Evolutionary conservation across 169 alveolate species (phyloP).

Genomic region (Eimeria sp.): DNA sequence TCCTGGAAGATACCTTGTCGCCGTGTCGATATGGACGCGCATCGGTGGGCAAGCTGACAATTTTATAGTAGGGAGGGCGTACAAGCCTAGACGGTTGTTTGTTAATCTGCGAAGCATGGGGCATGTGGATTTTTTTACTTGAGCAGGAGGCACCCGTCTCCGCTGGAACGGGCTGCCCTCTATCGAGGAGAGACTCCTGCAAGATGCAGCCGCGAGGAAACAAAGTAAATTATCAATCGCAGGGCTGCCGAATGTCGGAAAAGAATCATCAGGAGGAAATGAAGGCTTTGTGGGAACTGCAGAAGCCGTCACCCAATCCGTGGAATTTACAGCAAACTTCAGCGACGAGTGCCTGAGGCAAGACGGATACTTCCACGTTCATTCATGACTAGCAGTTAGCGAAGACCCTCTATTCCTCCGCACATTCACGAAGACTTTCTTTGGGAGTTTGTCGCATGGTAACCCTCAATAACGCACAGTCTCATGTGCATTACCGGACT

Average conservation of each 20-base stretch:
- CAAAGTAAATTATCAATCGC: neutral
- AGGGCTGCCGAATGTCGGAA: neutral
- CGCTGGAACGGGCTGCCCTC: constrained; percentile 39
- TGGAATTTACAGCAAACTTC: constrained; percentile 23
- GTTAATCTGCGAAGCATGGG: neutral
- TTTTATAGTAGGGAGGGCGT: neutral
- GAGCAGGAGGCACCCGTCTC: constrained; percentile 66
- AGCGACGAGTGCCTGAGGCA: constrained; percentile 58
- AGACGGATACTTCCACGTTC: neutral
- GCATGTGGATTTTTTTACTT: neutral
- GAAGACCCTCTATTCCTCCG: neutral
- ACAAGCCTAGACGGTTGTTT: neutral
- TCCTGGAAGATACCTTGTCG: constrained; percentile 86
- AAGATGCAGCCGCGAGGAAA: neutral
- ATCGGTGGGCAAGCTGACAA: constrained; percentile 49
- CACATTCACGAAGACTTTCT: neutral
- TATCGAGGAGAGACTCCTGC: constrained; percentile 17
- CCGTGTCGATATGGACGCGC: constrained; percentile 85
- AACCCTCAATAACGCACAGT: neutral
- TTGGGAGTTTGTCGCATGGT: neutral
- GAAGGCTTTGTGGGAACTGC: constrained; percentile 3
- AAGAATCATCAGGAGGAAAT: neutral
- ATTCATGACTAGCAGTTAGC: neutral
- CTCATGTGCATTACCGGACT: neutral
- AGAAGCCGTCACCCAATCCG: constrained; percentile 33